A percentile compares a stretch with the other conserved stretches of the same genome.
Evolutionary conservation across 1,284 basidiomycete genomes (phyloP).

Genomic region (Puccinia polysora): DNA sequence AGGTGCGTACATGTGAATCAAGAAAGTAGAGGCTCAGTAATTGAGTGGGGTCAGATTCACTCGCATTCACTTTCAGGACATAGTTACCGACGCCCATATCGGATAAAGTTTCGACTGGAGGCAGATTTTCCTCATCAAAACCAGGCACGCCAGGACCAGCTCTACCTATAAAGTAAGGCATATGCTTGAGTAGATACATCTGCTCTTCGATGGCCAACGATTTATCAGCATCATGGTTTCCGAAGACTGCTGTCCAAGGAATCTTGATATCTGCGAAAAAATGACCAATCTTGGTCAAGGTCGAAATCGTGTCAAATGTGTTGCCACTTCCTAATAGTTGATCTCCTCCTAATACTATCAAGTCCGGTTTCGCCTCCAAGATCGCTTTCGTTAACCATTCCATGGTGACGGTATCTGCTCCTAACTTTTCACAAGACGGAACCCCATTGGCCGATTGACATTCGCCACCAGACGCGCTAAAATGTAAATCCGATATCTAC

Average conservation of each 20-base stretch:
- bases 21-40: slow-evolving; percentile 48
- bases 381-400: slow-evolving; percentile 30
- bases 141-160: slow-evolving; percentile 47
- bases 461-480: slow-evolving; percentile 25
- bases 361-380: neutral
- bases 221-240: slow-evolving; percentile 52
- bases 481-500: slow-evolving; percentile 38
- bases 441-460: slow-evolving; percentile 12
- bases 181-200: slow-evolving; percentile 46
- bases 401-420: slow-evolving; percentile 22
- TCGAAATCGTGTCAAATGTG: slow-evolving; percentile 49
- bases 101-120: slow-evolving; percentile 1
- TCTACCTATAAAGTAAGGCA: slow-evolving; percentile 49
- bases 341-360: slow-evolving; percentile 34
- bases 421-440: neutral
- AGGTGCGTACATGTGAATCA: slow-evolving; percentile 45
- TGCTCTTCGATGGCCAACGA: slow-evolving; percentile 47
- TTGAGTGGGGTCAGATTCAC: slow-evolving; percentile 6
- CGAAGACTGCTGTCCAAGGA: slow-evolving; percentile 50
- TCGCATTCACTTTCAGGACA: slow-evolving; percentile 27
- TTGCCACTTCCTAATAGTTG: slow-evolving; percentile 46
- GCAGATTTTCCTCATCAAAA: neutral
- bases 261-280: slow-evolving; percentile 49
- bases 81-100: slow-evolving; percentile 43
- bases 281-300: slow-evolving; percentile 47